Base-by-base conservation (phyloP, 1,139 yeast genomes). In the Suhomyces chickasaworum region DNA sequence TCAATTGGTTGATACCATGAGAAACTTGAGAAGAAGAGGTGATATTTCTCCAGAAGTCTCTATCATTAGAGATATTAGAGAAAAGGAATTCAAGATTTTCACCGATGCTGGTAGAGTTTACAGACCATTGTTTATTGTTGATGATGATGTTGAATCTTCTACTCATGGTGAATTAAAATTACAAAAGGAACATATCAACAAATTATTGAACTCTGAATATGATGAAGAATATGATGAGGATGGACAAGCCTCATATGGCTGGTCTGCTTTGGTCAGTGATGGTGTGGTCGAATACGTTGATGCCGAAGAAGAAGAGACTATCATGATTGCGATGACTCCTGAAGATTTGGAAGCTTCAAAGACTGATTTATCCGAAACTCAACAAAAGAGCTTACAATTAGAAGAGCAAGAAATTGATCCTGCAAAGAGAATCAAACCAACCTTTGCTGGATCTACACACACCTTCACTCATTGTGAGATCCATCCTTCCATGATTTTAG, bases 21-120 rank as follows among this genome's bases (percentile, higher is more conserved):
- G 95, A 64, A 83, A 87, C 49, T 78, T 95, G 63, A 83, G 99
- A 73, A 85, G 99, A 77, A 86, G 86, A 64, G 98, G 98, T 58
- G 97, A 95, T 63, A 89, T 93, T 51, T 84, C 95, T 37, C 89
- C 98, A 16, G 99, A 95, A 73, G 98, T 95, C 47, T 89, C 97
- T 29, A 89, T 93, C 63, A 90, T 93, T 55, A 84, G 99, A 68
- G 98, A 93, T 69, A 91, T 95, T 59, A 83, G 99, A 68, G 98
- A 95, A 66, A 88, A 86, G 67, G 99, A 95, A 68, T 86, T 93
- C 69, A 86, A 89, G 66, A 89, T 93, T 49, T 90, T 91, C 69
- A 93, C 99, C 4, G 99, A 93, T 73, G 99, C 98, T 17, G 99
- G 99, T 57, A 86, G 99, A 70, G 97, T 91, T 46, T 90, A 89